phyloP scores from a whole-genome alignment of 2,329 filamentous ascomycete species.

The Colletotrichum caudatum region DNA sequence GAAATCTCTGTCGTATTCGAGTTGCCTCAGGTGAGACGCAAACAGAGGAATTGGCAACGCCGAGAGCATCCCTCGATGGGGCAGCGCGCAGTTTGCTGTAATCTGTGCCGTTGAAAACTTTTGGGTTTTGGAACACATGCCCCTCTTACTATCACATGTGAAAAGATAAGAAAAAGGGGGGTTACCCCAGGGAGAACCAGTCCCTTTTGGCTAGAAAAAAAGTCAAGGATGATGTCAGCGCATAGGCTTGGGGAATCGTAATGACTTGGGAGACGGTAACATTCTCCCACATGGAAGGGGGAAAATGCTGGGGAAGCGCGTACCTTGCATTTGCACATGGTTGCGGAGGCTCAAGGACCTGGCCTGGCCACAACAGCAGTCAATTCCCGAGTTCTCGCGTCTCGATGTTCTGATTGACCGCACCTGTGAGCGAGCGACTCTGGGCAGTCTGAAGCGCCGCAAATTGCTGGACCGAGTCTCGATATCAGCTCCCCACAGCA shows the following conservation, averaged over 20 bases:
- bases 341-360: slow-evolving; percentile 15
- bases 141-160: slow-evolving; percentile 40
- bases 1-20: slow-evolving; percentile 25
- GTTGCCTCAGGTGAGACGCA: slow-evolving; percentile 32
- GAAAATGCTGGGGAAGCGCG: slow-evolving; percentile 34
- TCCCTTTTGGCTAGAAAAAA: slow-evolving; percentile 34
- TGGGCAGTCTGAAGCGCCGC: slow-evolving; percentile 38
- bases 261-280: slow-evolving; percentile 19
- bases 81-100: slow-evolving; percentile 6
- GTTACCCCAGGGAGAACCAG: slow-evolving; percentile 29
- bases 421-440: slow-evolving; percentile 34
- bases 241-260: slow-evolving; percentile 26
- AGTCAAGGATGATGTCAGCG: slow-evolving; percentile 38
- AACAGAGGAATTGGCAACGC: slow-evolving; percentile 31
- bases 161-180: slow-evolving; percentile 35
- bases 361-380: slow-evolving; percentile 23
- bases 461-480: slow-evolving; percentile 31
- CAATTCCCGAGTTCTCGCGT: slow-evolving; percentile 3
- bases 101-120: slow-evolving; percentile 21
- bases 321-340: slow-evolving; percentile 37
- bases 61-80: slow-evolving; percentile 20
- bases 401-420: slow-evolving; percentile 23
- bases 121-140: slow-evolving; percentile 28
- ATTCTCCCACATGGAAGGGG: slow-evolving; percentile 21
- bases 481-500: slow-evolving; percentile 32